phyloP scores from a whole-genome alignment of 1,284 basidiomycete genomes.

The Papiliotrema fonsecae region DNA sequence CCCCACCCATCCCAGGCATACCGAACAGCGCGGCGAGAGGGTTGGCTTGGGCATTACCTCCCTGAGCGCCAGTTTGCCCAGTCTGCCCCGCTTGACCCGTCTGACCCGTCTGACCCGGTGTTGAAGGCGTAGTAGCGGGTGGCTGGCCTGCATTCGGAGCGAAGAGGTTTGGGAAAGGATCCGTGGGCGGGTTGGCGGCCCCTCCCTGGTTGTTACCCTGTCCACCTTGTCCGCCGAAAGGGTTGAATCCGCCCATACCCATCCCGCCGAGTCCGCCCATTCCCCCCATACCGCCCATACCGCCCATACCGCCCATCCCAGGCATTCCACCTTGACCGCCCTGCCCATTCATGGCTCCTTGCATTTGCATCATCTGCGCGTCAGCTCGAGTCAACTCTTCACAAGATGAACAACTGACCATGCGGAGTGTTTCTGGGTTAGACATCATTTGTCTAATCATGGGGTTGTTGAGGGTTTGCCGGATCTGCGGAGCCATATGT shows the following conservation, averaged over 20 bases:
- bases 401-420: conserved; percentile 18
- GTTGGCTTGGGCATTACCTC: conserved; percentile 12
- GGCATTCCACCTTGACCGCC: no score
- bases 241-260: conserved; percentile 20
- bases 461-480: conserved; percentile 73
- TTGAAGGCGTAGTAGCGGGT: no score
- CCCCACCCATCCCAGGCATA: conserved; percentile 15
- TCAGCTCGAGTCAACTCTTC: conserved; percentile 8
- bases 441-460: conserved; percentile 73
- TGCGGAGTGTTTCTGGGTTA: conserved; percentile 41
- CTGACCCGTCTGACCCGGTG: conserved; percentile 7
- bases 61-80: conserved; percentile 4
- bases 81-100: conserved; percentile 5
- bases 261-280: conserved; percentile 27
- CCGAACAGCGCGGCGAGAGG: conserved; percentile 30
- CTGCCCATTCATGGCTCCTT: conserved; percentile 39
- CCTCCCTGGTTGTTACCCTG: conserved; percentile 20
- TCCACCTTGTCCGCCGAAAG: conserved; percentile 24
- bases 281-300: conserved; percentile 26
- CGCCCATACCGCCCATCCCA: conserved; percentile 30
- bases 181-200: conserved; percentile 24
- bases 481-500: conserved; percentile 71
- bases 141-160: conserved; percentile 19
- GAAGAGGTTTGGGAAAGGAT: conserved; percentile 45
- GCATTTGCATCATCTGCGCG: conserved; percentile 72